These are phyloP conservation scores for Paramecium tetraurelia DNA, from an alignment of 73 alveolate species.

Conservation along the genomic window DNA sequence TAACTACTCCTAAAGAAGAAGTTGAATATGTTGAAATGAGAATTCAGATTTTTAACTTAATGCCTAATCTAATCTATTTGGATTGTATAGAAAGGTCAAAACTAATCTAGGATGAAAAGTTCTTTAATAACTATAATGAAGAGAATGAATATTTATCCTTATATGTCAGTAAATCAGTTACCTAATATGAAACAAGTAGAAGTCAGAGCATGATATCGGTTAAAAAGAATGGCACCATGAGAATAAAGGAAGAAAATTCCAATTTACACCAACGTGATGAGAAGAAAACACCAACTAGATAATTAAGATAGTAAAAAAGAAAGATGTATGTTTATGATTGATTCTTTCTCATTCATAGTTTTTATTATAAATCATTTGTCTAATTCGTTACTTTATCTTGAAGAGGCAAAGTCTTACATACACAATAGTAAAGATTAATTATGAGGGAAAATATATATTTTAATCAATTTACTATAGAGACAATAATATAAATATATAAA, in stretches of 20 bases:
- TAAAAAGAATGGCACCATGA: background rate
- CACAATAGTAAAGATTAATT: no score
- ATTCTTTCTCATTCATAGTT: background rate
- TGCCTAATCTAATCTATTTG: background rate
- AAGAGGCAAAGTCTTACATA: no score
- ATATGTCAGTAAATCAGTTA: background rate
- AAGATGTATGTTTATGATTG: background rate
- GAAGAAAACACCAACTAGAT: background rate
- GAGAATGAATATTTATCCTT: background rate
- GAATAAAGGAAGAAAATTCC: background rate
- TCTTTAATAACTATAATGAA: background rate
- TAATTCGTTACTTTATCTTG: background rate
- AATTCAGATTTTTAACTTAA: background rate
- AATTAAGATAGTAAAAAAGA: background rate
- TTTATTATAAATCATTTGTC: background rate
- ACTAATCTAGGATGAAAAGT: background rate
- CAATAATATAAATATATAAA: no score
- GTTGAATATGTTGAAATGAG: background rate
- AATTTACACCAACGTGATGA: background rate
- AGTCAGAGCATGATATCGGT: background rate
- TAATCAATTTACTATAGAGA: no score
- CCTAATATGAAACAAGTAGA: background rate
- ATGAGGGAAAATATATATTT: no score
- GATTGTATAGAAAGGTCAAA: background rate
- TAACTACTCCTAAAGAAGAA: background rate